Conservation (phyloP, 2,329 filamentous ascomycete species). For the Apiospora koreana region DNA sequence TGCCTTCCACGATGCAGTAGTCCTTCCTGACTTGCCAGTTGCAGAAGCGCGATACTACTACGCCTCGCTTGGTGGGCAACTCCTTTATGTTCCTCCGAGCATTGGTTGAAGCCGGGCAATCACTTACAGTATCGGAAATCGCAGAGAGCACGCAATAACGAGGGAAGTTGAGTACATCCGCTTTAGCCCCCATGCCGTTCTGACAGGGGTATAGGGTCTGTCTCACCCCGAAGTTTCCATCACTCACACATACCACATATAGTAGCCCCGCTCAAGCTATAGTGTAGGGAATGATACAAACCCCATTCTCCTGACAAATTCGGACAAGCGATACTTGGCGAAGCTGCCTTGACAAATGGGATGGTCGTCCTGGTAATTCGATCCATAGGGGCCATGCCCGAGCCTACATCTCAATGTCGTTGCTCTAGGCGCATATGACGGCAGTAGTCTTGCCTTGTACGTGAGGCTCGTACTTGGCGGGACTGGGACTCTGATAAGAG, state of each 20-base stretch:
- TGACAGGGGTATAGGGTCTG: not conserved
- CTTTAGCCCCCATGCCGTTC: not conserved
- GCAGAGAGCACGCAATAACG: not conserved
- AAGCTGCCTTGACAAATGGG: not conserved
- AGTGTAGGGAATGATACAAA: not conserved
- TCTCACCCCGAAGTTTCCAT: not conserved
- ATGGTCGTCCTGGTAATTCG: not conserved
- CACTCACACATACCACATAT: constrained; percentile 6
- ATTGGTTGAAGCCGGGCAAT: not conserved
- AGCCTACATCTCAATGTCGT: not conserved
- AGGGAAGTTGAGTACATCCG: not conserved
- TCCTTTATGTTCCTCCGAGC: not conserved
- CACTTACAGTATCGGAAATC: not conserved
- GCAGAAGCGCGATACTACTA: not conserved
- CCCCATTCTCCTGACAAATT: not conserved
- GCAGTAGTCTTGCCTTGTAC: not conserved
- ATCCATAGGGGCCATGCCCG: not conserved
- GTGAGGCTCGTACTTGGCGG: constrained; percentile 10
- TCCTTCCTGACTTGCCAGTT: not conserved
- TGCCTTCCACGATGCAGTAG: not conserved
- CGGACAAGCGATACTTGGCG: constrained; percentile 2
- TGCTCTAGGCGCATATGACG: not conserved
- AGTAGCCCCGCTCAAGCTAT: constrained; percentile 4
- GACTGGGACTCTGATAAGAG: constrained; percentile 11
- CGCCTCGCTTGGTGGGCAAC: not conserved